A percentile compares a stretch with the other conserved stretches of the same genome.
Evolutionary conservation across 257 asterid species (phyloP).

Genomic region (Nicotiana otophora): DNA sequence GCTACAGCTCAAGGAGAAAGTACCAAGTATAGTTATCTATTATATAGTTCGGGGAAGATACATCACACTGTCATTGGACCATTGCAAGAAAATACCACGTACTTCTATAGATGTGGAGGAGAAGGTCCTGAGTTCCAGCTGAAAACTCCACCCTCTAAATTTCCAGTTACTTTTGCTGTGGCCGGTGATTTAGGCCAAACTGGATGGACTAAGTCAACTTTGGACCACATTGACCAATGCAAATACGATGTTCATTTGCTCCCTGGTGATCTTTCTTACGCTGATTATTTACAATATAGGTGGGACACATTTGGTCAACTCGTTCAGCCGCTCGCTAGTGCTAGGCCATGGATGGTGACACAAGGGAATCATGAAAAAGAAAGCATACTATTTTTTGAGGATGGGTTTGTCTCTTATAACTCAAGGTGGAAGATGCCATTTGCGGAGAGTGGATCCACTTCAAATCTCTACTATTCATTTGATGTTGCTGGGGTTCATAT

Average conservation of each 20-base stretch:
- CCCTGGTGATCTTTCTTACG: slow-evolving; percentile 95
- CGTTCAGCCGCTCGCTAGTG: slow-evolving; percentile 91
- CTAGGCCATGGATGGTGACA: slow-evolving; percentile 99
- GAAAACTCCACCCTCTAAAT: slow-evolving; percentile 82
- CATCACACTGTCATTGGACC: slow-evolving; percentile 92
- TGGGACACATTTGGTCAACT: slow-evolving; percentile 96
- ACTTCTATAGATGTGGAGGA: slow-evolving; percentile 81
- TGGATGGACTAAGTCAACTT: slow-evolving; percentile 84
- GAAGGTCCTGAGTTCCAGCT: slow-evolving; percentile 70
- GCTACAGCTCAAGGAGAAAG: slow-evolving; percentile 54
- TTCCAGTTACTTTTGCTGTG: slow-evolving; percentile 84
- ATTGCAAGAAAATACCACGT: slow-evolving; percentile 44
- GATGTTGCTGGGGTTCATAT: slow-evolving; percentile 86
- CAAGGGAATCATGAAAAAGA: slow-evolving; percentile 94
- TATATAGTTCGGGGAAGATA: slow-evolving; percentile 72
- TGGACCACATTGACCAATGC: slow-evolving; percentile 60
- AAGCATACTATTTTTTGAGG: slow-evolving; percentile 46
- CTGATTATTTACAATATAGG: slow-evolving; percentile 66
- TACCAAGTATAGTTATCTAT: slow-evolving; percentile 49
- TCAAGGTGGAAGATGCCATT: slow-evolving; percentile 98
- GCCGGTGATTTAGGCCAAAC: slow-evolving; percentile 98
- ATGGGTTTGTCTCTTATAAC: slow-evolving; percentile 63
- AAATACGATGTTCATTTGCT: slow-evolving; percentile 70
- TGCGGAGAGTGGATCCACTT: slow-evolving; percentile 68
- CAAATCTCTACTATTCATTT: slow-evolving; percentile 84